Evolutionary conservation across 2,329 filamentous ascomycete species (phyloP), one percentile per base, ranked within the genome.

Genomic region (Westerdykella ornata): DNA sequence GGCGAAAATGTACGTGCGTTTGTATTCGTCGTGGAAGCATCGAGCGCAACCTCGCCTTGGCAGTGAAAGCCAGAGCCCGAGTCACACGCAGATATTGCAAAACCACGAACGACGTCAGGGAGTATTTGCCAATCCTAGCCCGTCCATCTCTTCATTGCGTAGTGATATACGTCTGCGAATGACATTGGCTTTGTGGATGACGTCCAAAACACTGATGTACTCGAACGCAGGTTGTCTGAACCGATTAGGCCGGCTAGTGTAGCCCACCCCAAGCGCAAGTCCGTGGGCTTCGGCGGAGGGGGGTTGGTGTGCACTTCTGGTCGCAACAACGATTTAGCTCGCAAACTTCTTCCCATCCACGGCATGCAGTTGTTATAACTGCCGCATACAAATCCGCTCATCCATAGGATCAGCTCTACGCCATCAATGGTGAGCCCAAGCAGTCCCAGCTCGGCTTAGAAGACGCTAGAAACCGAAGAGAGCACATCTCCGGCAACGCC

Each of bases 401-500:
- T 70, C 82, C 82, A 86, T 1, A 86, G 67, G 1, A 72, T 66
- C 38, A 85, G 68, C 59, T 85, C 82, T 0, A 76, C 77, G 1
- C 74, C 78, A 56, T 86, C 86, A 13, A 85, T 83, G 1, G 80
- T 72, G 45, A 85, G 72, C 0, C 81, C 82, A 0, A 84, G 62
- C 1, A 82, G 56, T 52, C 84, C 77, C 3, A 82, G 53, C 14
- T 67, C 64, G 0, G 71, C 69, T 55, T 83, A 74, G 47, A 82
- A 84, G 32, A 82, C 66, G 13, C 86, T 68, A 0, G 81, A 82
- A 2, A 81, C 57, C 0, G 86, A 65, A 0, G 81, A 85, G 40
- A 81, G 81, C 3, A 86, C 57, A 57, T 86, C 82, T 0, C 82
- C 82, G 0, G 78, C 70, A 0, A 81, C 82, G 61, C 86, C 82